Base-by-base conservation (phyloP, 345 rosid species). In the Melaleuca quinquenervia region DNA sequence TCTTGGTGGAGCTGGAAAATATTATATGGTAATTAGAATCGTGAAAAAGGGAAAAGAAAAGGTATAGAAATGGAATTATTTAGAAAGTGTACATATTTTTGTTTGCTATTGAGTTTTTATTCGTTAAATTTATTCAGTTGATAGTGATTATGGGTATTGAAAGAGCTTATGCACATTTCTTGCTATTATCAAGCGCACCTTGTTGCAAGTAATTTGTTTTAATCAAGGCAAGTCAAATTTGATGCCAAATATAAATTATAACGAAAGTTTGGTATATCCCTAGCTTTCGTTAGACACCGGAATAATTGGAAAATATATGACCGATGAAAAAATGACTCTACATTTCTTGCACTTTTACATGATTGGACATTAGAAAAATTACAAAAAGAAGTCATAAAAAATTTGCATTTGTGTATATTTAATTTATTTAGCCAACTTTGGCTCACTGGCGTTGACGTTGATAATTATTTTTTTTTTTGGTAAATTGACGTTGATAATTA, bases 1-100 rank as follows among this genome's bases (percentile, higher is more conserved):
- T 54, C 86, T 87, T 26, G 88, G 18, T 18, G 75, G 44, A 12
- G 82, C 91, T 86, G 82, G 70, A 80, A 50, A 29, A 29, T 62
- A 62, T 62, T 29, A 62, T 14, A 16, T 3, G 74, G 74, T 62
- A 62, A 27, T 62, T 6, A 7, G 44, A 29, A 62, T 6, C 44
- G 1, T 62, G 21, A 62, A 7, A 29, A 62, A 21, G 41, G 75
- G 16, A 16, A 1, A 15, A 29, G 7, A 62, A 41, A 41, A 41
- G 41, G 41, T 4, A 41, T 41, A 41, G 41, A 41, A 41, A 41
- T 41, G 41, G 41, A 6, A 60, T 14, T 27, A 13, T 60, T 60
- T n/a, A 60, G 74, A 60, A 60, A 60, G 74, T 27, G 36, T 27
- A 3, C 74, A 6, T 16, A n/a, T 13, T 27, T n/a, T n/a, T 27